These are phyloP conservation scores for Cymodocea nodosa DNA, from an alignment of 116 monocot genomes.

Conservation along the genomic window DNA sequence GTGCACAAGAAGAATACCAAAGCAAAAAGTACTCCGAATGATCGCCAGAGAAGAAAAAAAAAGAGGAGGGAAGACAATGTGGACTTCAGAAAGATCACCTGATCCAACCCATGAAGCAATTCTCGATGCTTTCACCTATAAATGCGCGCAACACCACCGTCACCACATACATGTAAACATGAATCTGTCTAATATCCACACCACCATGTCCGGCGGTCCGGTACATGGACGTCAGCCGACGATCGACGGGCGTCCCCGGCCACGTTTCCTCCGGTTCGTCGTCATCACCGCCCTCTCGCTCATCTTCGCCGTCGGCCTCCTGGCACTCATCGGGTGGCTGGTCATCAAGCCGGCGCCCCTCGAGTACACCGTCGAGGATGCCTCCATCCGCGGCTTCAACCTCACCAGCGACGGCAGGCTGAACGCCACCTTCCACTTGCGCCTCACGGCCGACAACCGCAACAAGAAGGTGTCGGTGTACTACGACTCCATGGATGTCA, in stretches of 20 bases:
- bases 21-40: not conserved
- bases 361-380: conserved; percentile 30
- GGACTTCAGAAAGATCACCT: too few species aligned
- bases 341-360: conserved; percentile 28
- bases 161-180: too few species aligned
- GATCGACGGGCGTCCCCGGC: not conserved
- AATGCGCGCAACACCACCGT: too few species aligned
- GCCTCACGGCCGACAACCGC: conserved; percentile 24
- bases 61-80: not conserved
- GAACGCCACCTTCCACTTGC: conserved; percentile 34
- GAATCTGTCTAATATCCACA: not conserved
- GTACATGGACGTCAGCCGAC: not conserved
- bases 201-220: not conserved
- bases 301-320: conserved; percentile 12
- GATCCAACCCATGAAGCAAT: not conserved
- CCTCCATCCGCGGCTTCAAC: conserved; percentile 24
- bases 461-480: conserved; percentile 25
- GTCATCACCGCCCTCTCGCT: conserved; percentile 7
- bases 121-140: not conserved
- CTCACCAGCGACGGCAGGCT: conserved; percentile 19
- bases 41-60: not conserved
- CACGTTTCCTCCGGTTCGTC: conserved; percentile 8
- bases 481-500: conserved; percentile 31
- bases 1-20: conserved; percentile 13
- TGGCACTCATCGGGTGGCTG: conserved; percentile 30